phyloP scores from a whole-genome alignment of 352 stramenopile genomes.

The Phytopythium helicoides region DNA sequence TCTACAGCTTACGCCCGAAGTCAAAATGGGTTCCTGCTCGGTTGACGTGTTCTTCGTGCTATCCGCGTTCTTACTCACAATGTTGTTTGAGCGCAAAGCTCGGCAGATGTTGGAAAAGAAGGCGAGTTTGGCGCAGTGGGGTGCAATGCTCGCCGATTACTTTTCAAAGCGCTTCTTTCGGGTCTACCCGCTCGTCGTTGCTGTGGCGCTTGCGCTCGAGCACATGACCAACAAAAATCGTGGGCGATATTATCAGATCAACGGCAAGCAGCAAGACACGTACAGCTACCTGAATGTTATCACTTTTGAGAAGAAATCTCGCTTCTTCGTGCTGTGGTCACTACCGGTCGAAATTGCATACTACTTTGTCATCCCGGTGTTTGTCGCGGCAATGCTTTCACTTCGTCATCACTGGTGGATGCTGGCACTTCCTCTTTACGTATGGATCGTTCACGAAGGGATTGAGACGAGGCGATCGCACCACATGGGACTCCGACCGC shows the following conservation, averaged over 20 bases:
- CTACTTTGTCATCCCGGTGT: conserved; percentile 41
- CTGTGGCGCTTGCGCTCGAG: conserved; percentile 18
- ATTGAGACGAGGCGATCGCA: conserved; percentile 17
- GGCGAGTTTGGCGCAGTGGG: conserved; percentile 17
- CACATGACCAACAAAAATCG: conserved; percentile 11
- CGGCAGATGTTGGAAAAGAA: conserved; percentile 19
- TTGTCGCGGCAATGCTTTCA: conserved; percentile 22
- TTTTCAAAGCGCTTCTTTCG: conserved; percentile 37
- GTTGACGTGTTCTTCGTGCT: conserved; percentile 44
- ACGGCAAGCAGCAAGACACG: conserved; percentile 7
- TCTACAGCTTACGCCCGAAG: conserved; percentile 24
- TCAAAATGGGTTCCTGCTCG: conserved; percentile 22
- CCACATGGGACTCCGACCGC: conserved; percentile 23
- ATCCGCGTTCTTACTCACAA: conserved; percentile 38
- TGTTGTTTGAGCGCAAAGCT: conserved; percentile 36
- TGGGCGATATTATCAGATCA: conserved; percentile 26
- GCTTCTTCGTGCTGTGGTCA: conserved; percentile 55
- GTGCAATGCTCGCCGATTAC: conserved; percentile 24
- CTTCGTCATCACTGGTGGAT: conserved; percentile 34
- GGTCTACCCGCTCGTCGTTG: conserved; percentile 30
- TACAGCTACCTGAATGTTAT: conserved; percentile 48
- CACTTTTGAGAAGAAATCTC: conserved; percentile 27
- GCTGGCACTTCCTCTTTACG: conserved; percentile 21
- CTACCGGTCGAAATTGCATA: conserved; percentile 49
- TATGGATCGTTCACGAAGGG: conserved; percentile 23